Evolutionary conservation across 768 basidiomycete genomes (phyloP).

Genomic region (Collybia mongolica): DNA sequence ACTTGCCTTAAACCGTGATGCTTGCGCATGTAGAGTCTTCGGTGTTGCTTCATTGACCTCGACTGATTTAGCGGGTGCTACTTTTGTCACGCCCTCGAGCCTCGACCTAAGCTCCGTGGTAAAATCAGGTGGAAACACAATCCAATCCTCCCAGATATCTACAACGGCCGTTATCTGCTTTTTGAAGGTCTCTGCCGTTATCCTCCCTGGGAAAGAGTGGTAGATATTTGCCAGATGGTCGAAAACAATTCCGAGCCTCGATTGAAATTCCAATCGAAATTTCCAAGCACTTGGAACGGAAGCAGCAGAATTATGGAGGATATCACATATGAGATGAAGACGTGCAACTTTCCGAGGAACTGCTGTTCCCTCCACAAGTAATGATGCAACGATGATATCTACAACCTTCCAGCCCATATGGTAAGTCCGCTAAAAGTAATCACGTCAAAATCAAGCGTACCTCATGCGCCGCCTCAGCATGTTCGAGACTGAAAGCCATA

Average conservation of each 20-base stretch:
- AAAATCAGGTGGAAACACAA: constrained; percentile 90
- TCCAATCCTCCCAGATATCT: constrained; percentile 99
- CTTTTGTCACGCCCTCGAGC: constrained; percentile 59
- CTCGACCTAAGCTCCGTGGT: constrained; percentile 70
- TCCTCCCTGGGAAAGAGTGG: constrained; percentile 92
- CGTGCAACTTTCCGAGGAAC: constrained; percentile 98
- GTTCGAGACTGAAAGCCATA: constrained; percentile 97
- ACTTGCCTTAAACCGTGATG: constrained; percentile 74
- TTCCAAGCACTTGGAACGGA: constrained; percentile 96
- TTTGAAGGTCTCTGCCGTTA: constrained; percentile 96
- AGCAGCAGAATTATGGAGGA: constrained; percentile 95
- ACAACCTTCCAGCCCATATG: constrained; percentile 55
- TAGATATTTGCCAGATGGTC: constrained; percentile 94
- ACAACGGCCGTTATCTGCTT: constrained; percentile 86
- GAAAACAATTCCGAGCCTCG: constrained; percentile 88
- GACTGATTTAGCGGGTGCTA: constrained; percentile 24
- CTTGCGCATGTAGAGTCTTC: constrained; percentile 30
- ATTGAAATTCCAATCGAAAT: constrained; percentile 93
- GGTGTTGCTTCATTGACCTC: constrained; percentile 22
- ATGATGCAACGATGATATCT: constrained; percentile 86
- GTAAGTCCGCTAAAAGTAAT: not conserved
- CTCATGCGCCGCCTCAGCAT: constrained; percentile 94
- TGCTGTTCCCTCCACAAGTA: constrained; percentile 88
- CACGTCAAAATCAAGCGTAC: constrained; percentile 40
- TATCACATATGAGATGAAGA: constrained; percentile 94